These are phyloP conservation scores for Ceratocystiopsis minuta DNA, from an alignment of 2,329 filamentous ascomycete species.

Conservation along the genomic window DNA sequence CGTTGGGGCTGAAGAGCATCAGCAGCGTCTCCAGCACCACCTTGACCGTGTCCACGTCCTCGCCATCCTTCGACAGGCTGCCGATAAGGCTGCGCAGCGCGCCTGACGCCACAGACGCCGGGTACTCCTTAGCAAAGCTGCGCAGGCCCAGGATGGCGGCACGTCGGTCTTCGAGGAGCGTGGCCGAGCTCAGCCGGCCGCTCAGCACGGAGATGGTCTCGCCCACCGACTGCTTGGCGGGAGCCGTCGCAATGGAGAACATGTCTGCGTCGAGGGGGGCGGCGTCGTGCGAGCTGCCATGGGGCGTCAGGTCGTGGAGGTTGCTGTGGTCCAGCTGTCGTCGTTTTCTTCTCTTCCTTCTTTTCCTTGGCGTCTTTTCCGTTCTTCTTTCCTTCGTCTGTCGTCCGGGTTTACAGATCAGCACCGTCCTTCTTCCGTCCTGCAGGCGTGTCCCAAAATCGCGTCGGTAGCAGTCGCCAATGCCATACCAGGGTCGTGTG, in stretches of 20 bases:
- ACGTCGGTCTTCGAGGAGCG: constrained; percentile 81
- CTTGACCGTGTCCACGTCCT: constrained; percentile 93
- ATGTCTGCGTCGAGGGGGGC: constrained; percentile 18
- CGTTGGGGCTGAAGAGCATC: constrained; percentile 66
- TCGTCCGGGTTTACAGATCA: too few relatives aligned
- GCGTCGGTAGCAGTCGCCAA: background rate
- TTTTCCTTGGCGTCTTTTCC: too few relatives aligned
- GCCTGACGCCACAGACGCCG: constrained; percentile 85
- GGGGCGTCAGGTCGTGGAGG: background rate
- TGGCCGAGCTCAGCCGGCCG: constrained; percentile 71
- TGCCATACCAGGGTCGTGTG: background rate
- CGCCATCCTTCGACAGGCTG: constrained; percentile 68
- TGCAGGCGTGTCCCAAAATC: too few relatives aligned
- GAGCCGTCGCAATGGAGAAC: constrained; percentile 51
- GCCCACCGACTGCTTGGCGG: constrained; percentile 87
- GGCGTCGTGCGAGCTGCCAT: background rate
- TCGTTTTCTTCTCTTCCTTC: too few relatives aligned
- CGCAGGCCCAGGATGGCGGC: constrained; percentile 83
- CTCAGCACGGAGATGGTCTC: constrained; percentile 87
- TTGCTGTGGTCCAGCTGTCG: too few relatives aligned
- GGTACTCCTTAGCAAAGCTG: constrained; percentile 92
- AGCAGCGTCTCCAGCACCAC: constrained; percentile 86
- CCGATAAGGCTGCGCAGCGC: constrained; percentile 78
- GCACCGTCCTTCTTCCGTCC: too few relatives aligned
- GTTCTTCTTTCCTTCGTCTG: too few relatives aligned